Conservation (phyloP, 169 alveolate genomes). For the Cyclospora cayetanensis region DNA sequence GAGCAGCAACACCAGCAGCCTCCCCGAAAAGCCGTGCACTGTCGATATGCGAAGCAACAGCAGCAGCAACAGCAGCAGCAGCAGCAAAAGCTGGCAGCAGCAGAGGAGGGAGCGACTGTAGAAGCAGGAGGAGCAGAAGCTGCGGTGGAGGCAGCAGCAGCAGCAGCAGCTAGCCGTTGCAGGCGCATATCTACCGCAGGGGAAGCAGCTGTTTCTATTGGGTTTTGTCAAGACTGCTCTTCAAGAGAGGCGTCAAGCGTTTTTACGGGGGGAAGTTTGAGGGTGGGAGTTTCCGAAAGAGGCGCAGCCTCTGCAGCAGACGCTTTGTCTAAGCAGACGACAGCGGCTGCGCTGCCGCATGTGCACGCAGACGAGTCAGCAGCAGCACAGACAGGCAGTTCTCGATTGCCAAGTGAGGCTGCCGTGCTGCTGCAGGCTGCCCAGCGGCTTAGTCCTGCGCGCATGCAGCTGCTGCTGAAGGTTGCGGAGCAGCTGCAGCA, state of each 20-base stretch:
- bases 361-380: too few species aligned
- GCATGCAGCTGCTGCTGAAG: constrained; percentile 23
- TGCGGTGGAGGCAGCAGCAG: background rate
- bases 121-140: background rate
- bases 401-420: too few species aligned
- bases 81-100: background rate
- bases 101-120: background rate
- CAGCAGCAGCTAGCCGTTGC: background rate
- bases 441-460: background rate
- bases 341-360: too few species aligned
- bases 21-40: background rate
- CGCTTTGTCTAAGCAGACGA: background rate
- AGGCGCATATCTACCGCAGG: too few species aligned
- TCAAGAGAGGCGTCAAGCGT: too few species aligned
- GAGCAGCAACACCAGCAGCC: background rate
- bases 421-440: constrained; percentile 4
- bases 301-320: constrained; percentile 20
- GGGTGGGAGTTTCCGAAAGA: background rate
- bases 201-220: background rate
- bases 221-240: too few species aligned
- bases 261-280: too few species aligned
- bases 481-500: constrained; percentile 53
- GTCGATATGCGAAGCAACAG: constrained; percentile 10
- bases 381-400: too few species aligned
- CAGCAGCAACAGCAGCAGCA: background rate